These are phyloP conservation scores for Curvularia sp. DNA, from an alignment of 2,329 filamentous ascomycete species.

Conservation along the genomic window DNA sequence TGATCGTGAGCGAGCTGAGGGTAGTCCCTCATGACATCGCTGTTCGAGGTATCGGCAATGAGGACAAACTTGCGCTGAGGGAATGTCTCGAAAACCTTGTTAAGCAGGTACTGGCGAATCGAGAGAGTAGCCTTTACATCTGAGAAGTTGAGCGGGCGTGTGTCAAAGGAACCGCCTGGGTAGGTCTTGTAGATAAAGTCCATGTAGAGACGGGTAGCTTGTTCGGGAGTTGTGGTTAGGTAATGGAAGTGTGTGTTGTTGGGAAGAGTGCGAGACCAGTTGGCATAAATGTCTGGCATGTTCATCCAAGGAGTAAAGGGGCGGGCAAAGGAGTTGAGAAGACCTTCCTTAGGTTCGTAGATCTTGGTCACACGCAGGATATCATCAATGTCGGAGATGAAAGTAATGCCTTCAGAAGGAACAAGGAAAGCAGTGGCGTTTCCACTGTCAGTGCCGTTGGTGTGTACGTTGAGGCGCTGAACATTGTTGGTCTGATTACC, in stretches of 20 bases:
- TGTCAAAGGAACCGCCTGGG: conserved; percentile 78
- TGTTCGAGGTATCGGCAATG: conserved; percentile 77
- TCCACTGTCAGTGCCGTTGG: conserved; percentile 68
- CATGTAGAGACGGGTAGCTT: conserved; percentile 80
- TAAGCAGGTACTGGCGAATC: conserved; percentile 73
- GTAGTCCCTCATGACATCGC: conserved; percentile 74
- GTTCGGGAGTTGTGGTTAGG: conserved; percentile 80
- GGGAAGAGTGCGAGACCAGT: conserved; percentile 71
- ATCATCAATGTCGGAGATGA: conserved; percentile 81
- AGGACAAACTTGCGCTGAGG: conserved; percentile 77
- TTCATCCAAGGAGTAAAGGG: conserved; percentile 76
- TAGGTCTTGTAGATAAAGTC: conserved; percentile 79
- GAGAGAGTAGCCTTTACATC: conserved; percentile 73
- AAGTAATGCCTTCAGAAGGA: conserved; percentile 71
- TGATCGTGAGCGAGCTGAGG: conserved; percentile 68
- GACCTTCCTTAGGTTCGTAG: conserved; percentile 74
- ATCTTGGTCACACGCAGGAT: conserved; percentile 83
- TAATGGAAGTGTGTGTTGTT: conserved; percentile 78
- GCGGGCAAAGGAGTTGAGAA: conserved; percentile 77
- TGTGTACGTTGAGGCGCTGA: conserved; percentile 72
- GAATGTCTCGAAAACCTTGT: conserved; percentile 76
- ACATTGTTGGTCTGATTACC: conserved; percentile 70
- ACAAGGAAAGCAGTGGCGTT: conserved; percentile 81
- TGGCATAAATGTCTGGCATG: conserved; percentile 80
- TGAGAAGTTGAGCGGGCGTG: conserved; percentile 76